Percentiles rank a stretch among this genome's conserved stretches.
Evolutionary conservation across 179 eudicot species (phyloP).

Genomic region (Patellifolia procumbens): DNA sequence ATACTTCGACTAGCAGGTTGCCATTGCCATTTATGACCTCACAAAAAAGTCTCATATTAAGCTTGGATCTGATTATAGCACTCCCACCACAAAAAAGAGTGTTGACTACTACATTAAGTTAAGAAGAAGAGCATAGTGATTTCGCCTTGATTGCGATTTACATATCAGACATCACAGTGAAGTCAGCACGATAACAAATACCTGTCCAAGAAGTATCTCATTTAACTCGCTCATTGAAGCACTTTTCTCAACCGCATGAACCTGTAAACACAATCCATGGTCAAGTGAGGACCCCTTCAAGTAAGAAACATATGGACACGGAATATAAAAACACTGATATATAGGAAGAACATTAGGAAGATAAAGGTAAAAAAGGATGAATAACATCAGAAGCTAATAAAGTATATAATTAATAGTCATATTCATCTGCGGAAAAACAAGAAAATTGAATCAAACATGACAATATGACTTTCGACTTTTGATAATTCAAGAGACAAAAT

Average conservation of each 20-base stretch:
- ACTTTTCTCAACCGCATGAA: slow-evolving; percentile 77
- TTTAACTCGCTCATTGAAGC: slow-evolving; percentile 89
- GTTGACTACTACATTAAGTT: not conserved
- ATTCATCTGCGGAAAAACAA: not conserved
- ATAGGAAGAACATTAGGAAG: not conserved
- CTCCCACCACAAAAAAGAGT: not conserved
- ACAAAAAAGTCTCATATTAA: not conserved
- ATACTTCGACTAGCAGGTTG: not conserved
- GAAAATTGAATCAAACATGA: not conserved
- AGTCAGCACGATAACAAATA: slow-evolving; percentile 26
- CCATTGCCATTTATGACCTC: not conserved
- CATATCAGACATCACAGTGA: not conserved
- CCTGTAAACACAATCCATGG: slow-evolving; percentile 48
- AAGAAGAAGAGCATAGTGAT: not conserved
- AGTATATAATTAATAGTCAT: not conserved
- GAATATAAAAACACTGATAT: slow-evolving; percentile 2
- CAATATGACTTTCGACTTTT: not conserved
- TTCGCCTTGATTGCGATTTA: not conserved
- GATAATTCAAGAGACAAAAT: not conserved
- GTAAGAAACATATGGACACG: not conserved
- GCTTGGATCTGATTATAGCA: not conserved
- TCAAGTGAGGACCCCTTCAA: not conserved
- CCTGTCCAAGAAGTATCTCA: slow-evolving; percentile 91
- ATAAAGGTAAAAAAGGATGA: not conserved
- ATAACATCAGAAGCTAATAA: not conserved